Base-by-base conservation (phyloP, 1,284 basidiomycete species). In the Pyrrhoderma lamaoense region DNA sequence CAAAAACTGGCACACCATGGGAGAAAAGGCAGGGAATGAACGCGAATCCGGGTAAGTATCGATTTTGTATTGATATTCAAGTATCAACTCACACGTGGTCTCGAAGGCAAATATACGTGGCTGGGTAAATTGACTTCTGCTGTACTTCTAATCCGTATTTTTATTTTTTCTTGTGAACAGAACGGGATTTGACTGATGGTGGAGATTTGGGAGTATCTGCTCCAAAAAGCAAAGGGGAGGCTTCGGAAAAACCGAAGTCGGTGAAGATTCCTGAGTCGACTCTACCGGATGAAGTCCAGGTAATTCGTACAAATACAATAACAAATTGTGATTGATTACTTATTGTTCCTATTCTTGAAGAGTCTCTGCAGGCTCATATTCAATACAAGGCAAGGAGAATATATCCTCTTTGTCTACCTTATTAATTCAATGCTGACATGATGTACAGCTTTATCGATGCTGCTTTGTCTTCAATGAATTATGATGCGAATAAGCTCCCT, bases 401-500 rank as follows among this genome's bases (percentile, higher is more conserved):
- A 31, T 11, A 16, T 39, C 34, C 27, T 11, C 5, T 16, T 47
- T 43, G 27, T 11, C 27, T 31, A 5, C 11, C 7, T 31, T 31
- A n/a, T n/a, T n/a, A n/a, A n/a, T n/a, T n/a, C n/a, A 5, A 31
- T 46, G 34, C 51, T 39, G 35, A 55, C 47, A 22, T 25, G 31
- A 16, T 27, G 16, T 40, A 1, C 47, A 80, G 77, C 23, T 62
- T 80, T 56, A 76, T 82, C 43, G 71, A 79, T 45, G 77, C 76
- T 0, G 70, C 74, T 19, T 62, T 85, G 58, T 75, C 76, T n/a
- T 75, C 76, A 2, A 79, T 85, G 78, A 82, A 83, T 59, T 85
- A 85, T 58, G 81, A 85, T 59, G 80, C 79, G 2, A 78, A 78
- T 58, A 85, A 85, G 60, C 69, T 84, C 19, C 82, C 82, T 13